Evolutionary conservation across 345 rosid species (phyloP), one percentile per base, ranked within the genome.

Genomic region (Arabis hirsuta): DNA sequence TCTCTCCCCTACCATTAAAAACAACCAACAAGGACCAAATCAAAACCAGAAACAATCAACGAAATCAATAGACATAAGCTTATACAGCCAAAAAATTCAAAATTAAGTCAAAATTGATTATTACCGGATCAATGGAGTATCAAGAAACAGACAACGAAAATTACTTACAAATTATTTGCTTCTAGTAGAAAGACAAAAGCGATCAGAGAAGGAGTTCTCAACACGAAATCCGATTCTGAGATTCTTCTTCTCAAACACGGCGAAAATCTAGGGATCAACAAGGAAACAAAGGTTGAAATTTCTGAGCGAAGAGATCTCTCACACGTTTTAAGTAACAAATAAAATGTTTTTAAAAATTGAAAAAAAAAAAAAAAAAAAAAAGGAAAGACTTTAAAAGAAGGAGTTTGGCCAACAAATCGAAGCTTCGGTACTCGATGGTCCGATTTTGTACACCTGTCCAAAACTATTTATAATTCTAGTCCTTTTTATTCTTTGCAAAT

Each of bases 351-450:
- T n/a, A 57, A 48, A n/a, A 57, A 1, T 24, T 50, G 3, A n/a
- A 12, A 2, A 39, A 22, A 5, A 12, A 2, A 39, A 5, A 11
- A 13, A 12, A 13, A 51, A 51, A 43, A 22, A 51, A 58, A 58
- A 12, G 71, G 59, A 56, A 62, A 76, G 57, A 36, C 41, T 36
- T 36, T n/a, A n/a, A 36, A 36, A 36, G 41, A 36, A 62, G 67
- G 47, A 65, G 71, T 71, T 69, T 63, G 72, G 75, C 72, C 71
- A 76, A 71, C 76, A 50, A 63, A 77, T 45, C 69, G 77, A 72
- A 77, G 80, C 76, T 77, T 77, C 76, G 65, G 62, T 77, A 62
- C 74, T 42, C 29, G 34, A 62, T 63, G 65, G 79, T 76, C 71
- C 22, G 45, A 7, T 62, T 69, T 69, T 63, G 52, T 48, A 16